phyloP scores from a whole-genome alignment of 176 grass and related monocot genomes.

The Elymus sibiricus region DNA sequence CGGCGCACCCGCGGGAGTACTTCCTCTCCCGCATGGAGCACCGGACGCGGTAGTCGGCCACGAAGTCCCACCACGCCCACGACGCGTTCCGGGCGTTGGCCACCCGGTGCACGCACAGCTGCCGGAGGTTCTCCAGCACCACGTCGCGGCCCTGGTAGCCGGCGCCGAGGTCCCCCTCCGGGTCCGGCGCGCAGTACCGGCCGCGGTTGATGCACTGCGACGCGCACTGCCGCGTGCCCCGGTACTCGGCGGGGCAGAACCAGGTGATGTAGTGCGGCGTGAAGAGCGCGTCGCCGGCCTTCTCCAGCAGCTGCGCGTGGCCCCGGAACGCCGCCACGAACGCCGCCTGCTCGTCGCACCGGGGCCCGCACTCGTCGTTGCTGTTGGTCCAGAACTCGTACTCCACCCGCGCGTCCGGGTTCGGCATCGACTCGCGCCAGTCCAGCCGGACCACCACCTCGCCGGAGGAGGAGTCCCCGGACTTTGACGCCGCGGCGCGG shows the following conservation, averaged over 20 bases:
- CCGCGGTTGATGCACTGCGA: constrained; percentile 84
- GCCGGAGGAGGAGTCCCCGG: neutral
- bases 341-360: constrained; percentile 73
- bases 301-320: constrained; percentile 81
- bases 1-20: constrained; percentile 55
- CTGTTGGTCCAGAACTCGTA: constrained; percentile 99
- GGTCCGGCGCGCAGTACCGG: constrained; percentile 86
- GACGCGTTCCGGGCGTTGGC: constrained; percentile 42
- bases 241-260: constrained; percentile 68
- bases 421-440: constrained; percentile 94
- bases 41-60: constrained; percentile 69
- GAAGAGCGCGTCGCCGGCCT: constrained; percentile 55
- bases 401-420: constrained; percentile 89
- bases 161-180: constrained; percentile 63
- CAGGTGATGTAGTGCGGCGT: constrained; percentile 96
- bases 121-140: constrained; percentile 77
- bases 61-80: constrained; percentile 96
- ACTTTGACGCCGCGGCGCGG: constrained; percentile 39
- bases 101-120: constrained; percentile 91
- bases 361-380: constrained; percentile 86
- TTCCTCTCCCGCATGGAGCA: constrained; percentile 72
- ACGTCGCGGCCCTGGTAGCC: constrained; percentile 76
- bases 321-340: constrained; percentile 77
- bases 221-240: constrained; percentile 53
- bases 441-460: constrained; percentile 74